Percentiles rank a stretch among this genome's conserved stretches.
phyloP scores from a whole-genome alignment of 2,329 filamentous ascomycete genomes.

The Rutstroemia sp. region DNA sequence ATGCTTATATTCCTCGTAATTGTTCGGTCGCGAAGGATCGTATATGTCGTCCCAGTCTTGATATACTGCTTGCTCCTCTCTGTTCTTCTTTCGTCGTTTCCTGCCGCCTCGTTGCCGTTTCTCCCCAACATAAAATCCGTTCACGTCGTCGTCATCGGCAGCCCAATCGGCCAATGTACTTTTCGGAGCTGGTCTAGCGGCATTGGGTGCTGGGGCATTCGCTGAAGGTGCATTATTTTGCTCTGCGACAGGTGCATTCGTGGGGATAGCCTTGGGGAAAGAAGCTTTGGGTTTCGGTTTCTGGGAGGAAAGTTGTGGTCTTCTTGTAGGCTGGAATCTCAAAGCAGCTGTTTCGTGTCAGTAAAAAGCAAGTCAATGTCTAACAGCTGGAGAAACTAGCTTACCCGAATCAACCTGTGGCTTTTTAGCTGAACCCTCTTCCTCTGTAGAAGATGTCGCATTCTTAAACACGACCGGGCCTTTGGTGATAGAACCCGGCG shows the following conservation, averaged over 20 bases:
- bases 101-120: slow-evolving; percentile 66
- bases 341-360: slow-evolving; percentile 51
- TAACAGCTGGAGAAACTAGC: slow-evolving; percentile 30
- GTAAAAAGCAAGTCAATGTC: slow-evolving; percentile 32
- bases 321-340: slow-evolving; percentile 80
- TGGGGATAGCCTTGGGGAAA: slow-evolving; percentile 41
- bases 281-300: slow-evolving; percentile 55
- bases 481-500: slow-evolving; percentile 59
- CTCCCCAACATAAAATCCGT: slow-evolving; percentile 50
- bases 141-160: slow-evolving; percentile 71
- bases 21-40: slow-evolving; percentile 75
- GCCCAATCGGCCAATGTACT: slow-evolving; percentile 77
- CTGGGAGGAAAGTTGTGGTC: slow-evolving; percentile 54
- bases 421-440: slow-evolving; percentile 49
- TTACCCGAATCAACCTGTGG: slow-evolving; percentile 51
- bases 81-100: slow-evolving; percentile 62
- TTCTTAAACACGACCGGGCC: slow-evolving; percentile 65
- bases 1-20: slow-evolving; percentile 73
- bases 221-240: slow-evolving; percentile 25
- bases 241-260: slow-evolving; percentile 17
- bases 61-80: slow-evolving; percentile 50
- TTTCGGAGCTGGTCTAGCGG: slow-evolving; percentile 44
- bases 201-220: slow-evolving; percentile 26
- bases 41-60: slow-evolving; percentile 89
- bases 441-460: slow-evolving; percentile 38